phyloP scores from a whole-genome alignment of 2,329 filamentous ascomycete genomes.

The Aspergillus alliaceus region DNA sequence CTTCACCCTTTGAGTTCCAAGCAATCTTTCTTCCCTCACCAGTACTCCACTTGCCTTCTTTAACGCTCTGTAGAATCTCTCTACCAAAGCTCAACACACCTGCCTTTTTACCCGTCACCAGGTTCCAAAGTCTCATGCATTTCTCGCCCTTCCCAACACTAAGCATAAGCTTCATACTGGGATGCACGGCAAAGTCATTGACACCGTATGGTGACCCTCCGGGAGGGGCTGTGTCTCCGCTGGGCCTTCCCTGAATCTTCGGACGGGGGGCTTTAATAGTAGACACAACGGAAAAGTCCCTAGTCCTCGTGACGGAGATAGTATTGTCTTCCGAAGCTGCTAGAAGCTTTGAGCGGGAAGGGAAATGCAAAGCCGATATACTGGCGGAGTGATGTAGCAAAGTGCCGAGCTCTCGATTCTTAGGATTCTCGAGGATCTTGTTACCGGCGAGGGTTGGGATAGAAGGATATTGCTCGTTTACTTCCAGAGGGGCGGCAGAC shows the following conservation, averaged over 20 bases:
- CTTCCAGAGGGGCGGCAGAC: conserved; percentile 65
- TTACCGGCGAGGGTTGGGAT: conserved; percentile 69
- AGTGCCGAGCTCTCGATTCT: conserved; percentile 84
- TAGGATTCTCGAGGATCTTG: conserved; percentile 77
- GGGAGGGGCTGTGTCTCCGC: conserved; percentile 81
- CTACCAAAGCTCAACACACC: conserved; percentile 83
- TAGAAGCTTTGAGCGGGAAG: conserved; percentile 81
- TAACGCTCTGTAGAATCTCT: conserved; percentile 70
- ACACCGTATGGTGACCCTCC: conserved; percentile 83
- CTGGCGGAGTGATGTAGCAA: conserved; percentile 83
- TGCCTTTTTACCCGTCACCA: conserved; percentile 94
- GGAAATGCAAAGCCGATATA: conserved; percentile 78
- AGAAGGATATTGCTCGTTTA: conserved; percentile 55
- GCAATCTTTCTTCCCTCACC: conserved; percentile 81
- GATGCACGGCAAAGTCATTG: conserved; percentile 93
- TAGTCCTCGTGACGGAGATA: conserved; percentile 79
- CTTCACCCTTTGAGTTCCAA: conserved; percentile 75
- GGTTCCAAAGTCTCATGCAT: conserved; percentile 92
- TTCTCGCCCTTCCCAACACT: conserved; percentile 86
- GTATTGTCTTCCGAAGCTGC: conserved; percentile 89
- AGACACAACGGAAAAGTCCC: conserved; percentile 86
- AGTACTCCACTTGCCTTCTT: conserved; percentile 72
- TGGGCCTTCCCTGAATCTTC: conserved; percentile 75
- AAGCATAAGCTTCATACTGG: conserved; percentile 95
- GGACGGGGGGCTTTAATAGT: conserved; percentile 87